These are phyloP conservation scores for Naganishia friedmannii DNA, from an alignment of 768 basidiomycete species.

Conservation along the genomic window DNA sequence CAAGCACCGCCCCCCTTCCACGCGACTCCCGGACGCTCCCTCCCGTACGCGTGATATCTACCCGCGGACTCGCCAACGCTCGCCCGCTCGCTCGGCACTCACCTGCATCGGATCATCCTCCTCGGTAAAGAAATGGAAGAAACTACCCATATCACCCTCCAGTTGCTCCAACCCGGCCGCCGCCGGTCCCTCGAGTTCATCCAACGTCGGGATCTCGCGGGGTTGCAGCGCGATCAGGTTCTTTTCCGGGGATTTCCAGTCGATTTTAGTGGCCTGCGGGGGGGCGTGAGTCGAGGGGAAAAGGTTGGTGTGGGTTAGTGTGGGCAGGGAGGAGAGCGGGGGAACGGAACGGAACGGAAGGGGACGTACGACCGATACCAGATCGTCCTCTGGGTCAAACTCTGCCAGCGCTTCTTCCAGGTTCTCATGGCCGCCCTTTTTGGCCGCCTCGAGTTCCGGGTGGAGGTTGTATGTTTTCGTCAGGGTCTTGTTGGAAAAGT, in stretches of 20 bases:
- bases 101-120: slow-evolving; percentile 39
- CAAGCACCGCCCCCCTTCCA: too few relatives aligned
- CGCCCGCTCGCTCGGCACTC: slow-evolving; percentile 20
- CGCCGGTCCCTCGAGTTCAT: slow-evolving; percentile 4
- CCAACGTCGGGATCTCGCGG: slow-evolving; percentile 29
- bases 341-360: not conserved
- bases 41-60: too few relatives aligned
- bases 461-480: slow-evolving; percentile 44
- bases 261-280: slow-evolving; percentile 37
- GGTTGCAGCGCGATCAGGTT: slow-evolving; percentile 45
- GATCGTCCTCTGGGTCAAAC: slow-evolving; percentile 38
- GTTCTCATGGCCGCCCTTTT: not conserved
- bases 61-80: too few relatives aligned
- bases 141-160: slow-evolving; percentile 48
- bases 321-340: not conserved
- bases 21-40: too few relatives aligned
- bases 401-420: slow-evolving; percentile 19
- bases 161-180: slow-evolving; percentile 27
- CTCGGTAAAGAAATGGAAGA: slow-evolving; percentile 48
- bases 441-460: not conserved
- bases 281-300: not conserved
- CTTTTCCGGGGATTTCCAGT: slow-evolving; percentile 47
- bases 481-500: slow-evolving; percentile 47
- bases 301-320: too few relatives aligned
- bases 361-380: slow-evolving; percentile 33